Evolutionary conservation across 1,284 basidiomycete species (phyloP).

Genomic region (Ceratobasidium papillatum): DNA sequence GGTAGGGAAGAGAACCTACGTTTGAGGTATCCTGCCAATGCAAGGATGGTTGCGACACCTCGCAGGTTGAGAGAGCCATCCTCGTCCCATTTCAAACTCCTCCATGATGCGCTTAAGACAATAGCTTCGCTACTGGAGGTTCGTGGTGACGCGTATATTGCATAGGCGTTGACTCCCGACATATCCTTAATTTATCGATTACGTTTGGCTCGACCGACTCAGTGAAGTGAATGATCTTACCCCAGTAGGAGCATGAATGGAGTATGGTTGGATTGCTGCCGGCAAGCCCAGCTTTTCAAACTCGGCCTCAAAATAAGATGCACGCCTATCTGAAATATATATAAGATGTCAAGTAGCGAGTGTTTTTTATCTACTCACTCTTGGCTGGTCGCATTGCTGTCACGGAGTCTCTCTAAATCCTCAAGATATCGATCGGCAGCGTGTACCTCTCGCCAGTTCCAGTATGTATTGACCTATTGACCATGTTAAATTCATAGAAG

Average conservation of each 20-base stretch:
- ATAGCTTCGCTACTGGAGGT: constrained; percentile 91
- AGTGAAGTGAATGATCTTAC: constrained; percentile 52
- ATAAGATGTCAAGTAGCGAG: constrained; percentile 16
- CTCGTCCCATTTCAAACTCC: constrained; percentile 60
- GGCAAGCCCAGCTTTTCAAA: constrained; percentile 76
- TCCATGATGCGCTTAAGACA: constrained; percentile 88
- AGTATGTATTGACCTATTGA: constrained; percentile 82
- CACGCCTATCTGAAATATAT: constrained; percentile 60
- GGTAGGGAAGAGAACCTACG: constrained; percentile 59
- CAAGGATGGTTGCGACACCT: constrained; percentile 84
- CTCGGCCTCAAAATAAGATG: constrained; percentile 64
- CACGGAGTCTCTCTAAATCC: constrained; percentile 69
- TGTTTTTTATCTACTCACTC: constrained; percentile 64
- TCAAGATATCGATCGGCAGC: constrained; percentile 80
- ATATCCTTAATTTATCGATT: constrained; percentile 52
- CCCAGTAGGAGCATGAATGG: constrained; percentile 59
- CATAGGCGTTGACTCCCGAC: constrained; percentile 82
- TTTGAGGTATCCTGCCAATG: constrained; percentile 84
- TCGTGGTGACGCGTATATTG: constrained; percentile 82
- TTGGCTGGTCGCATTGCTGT: constrained; percentile 69
- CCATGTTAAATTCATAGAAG: not conserved
- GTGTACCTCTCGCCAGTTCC: constrained; percentile 88
- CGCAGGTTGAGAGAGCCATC: constrained; percentile 78
- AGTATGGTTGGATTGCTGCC: constrained; percentile 73
- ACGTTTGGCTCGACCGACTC: not conserved